A percentile compares a stretch with the other conserved stretches of the same genome.
Conservation (phyloP, 345 rosid genomes). For the Crucihimalaya himalaica region DNA sequence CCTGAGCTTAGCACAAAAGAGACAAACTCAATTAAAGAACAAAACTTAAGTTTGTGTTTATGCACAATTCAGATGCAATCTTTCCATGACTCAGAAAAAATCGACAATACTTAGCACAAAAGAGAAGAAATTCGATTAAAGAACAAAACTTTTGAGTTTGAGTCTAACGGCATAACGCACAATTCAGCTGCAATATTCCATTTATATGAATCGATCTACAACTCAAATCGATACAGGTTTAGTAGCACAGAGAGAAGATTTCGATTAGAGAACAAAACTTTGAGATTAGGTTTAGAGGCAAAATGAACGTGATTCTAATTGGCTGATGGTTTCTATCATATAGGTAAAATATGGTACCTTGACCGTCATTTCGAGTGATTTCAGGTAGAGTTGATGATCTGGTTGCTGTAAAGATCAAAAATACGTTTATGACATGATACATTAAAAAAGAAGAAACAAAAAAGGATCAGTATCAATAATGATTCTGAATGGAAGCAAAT, state of each 20-base stretch:
- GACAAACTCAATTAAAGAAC: not conserved
- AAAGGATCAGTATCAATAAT: not conserved
- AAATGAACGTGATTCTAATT: not conserved
- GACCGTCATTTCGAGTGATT: constrained; percentile 67
- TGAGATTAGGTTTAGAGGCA: not conserved
- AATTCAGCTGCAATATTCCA: not conserved
- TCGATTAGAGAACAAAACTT: not conserved
- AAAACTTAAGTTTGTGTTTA: not conserved
- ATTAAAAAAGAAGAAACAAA: constrained; percentile 6
- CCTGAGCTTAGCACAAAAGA: constrained; percentile 43
- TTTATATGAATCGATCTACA: not conserved
- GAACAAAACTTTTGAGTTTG: not conserved
- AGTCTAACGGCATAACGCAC: not conserved
- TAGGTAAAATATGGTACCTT: constrained; percentile 50
- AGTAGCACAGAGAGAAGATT: not conserved
- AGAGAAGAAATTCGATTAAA: not conserved
- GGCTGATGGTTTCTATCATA: not conserved
- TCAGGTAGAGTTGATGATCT: constrained; percentile 60
- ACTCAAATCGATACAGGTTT: not conserved
- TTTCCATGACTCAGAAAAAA: not conserved
- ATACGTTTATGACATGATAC: not conserved
- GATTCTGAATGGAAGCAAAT: not conserved
- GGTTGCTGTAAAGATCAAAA: constrained; percentile 62
- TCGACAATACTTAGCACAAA: not conserved
- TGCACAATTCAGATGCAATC: not conserved